phyloP scores from a whole-genome alignment of 768 basidiomycete species.

The Lactifluus subvellereus region DNA sequence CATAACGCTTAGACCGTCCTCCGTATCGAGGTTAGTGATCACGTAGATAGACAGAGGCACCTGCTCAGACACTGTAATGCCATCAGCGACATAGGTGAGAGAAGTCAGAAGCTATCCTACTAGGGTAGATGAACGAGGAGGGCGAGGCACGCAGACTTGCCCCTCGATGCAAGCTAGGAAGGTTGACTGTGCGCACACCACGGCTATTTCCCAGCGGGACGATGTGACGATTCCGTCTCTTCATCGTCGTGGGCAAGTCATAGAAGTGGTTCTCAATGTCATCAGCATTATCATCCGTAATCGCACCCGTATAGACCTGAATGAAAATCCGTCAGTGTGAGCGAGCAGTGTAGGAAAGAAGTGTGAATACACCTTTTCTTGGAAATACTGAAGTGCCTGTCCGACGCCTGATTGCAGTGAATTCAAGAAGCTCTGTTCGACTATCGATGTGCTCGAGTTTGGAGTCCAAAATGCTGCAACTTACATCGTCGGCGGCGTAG shows the following conservation, averaged over 20 bases:
- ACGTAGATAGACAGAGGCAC: conserved; percentile 53
- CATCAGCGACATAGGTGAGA: conserved; percentile 27
- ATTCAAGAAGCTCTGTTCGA: conserved; percentile 55
- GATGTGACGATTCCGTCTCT: conserved; percentile 72
- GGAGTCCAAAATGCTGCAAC: neutral
- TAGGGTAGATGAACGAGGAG: conserved; percentile 56
- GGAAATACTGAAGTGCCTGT: conserved; percentile 59
- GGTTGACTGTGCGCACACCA: conserved; percentile 46
- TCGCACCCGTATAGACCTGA: conserved; percentile 49
- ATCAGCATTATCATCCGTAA: conserved; percentile 48
- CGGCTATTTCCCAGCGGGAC: conserved; percentile 46
- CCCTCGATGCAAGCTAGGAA: conserved; percentile 48
- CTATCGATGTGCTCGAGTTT: neutral
- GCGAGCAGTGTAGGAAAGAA: neutral
- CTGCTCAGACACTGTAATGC: conserved; percentile 19
- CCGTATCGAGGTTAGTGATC: conserved; percentile 71
- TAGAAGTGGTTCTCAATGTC: conserved; percentile 79
- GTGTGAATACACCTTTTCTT: conserved; percentile 53
- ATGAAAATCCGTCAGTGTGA: neutral
- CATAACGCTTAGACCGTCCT: conserved; percentile 51
- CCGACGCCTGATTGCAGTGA: conserved; percentile 54
- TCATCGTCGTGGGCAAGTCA: conserved; percentile 68
- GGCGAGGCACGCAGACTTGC: conserved; percentile 40
- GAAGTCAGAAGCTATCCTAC: conserved; percentile 36
- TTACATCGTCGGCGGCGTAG: conserved; percentile 9